Percentiles rank a stretch among this genome's conserved stretches.
Evolutionary conservation across 2,329 filamentous ascomycete genomes (phyloP).

Genomic region (Scleromitrula shiraiana): DNA sequence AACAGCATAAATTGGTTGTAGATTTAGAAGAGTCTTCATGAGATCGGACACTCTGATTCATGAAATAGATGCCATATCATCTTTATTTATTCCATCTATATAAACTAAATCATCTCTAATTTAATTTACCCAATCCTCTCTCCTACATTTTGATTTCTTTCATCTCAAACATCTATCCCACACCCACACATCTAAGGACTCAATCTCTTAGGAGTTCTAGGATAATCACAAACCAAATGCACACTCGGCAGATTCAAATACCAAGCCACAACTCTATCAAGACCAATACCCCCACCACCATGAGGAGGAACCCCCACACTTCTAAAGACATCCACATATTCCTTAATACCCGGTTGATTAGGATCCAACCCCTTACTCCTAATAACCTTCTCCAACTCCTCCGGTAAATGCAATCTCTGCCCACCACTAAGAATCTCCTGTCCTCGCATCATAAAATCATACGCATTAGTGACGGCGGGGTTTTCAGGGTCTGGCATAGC

Average conservation of each 20-base stretch:
- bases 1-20: too few species aligned
- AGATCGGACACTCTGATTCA: too few species aligned
- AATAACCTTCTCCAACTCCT: slow-evolving; percentile 70
- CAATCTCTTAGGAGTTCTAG: slow-evolving; percentile 52
- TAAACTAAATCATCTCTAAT: too few species aligned
- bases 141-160: too few species aligned
- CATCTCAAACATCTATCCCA: too few species aligned
- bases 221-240: slow-evolving; percentile 50
- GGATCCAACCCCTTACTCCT: slow-evolving; percentile 75
- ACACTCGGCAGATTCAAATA: slow-evolving; percentile 52
- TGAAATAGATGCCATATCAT: too few species aligned
- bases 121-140: too few species aligned
- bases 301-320: slow-evolving; percentile 83
- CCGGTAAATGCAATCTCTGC: slow-evolving; percentile 79
- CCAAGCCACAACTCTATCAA: slow-evolving; percentile 76
- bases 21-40: too few species aligned
- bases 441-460: slow-evolving; percentile 83
- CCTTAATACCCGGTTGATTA: slow-evolving; percentile 64
- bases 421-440: slow-evolving; percentile 91
- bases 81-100: too few species aligned
- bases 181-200: slow-evolving; percentile 34
- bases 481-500: slow-evolving; percentile 70
- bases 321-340: slow-evolving; percentile 77
- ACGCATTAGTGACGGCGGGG: slow-evolving; percentile 57
- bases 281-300: slow-evolving; percentile 79